Base-by-base conservation (phyloP, 2,329 filamentous ascomycete species). In the Pseudogymnoascus sp. region DNA sequence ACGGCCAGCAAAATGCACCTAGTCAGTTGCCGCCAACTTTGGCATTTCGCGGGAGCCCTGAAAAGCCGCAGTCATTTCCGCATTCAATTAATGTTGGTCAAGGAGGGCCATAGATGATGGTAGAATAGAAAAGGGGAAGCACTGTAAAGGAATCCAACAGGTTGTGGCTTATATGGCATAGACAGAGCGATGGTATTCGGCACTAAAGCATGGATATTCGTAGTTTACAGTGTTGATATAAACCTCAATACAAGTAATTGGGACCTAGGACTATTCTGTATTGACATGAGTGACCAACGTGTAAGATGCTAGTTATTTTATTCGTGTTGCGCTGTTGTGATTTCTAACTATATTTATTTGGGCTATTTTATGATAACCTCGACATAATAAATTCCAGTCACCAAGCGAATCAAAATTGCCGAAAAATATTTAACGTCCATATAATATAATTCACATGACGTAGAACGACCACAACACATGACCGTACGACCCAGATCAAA, bases 21-120 rank as follows among this genome's bases (percentile, higher is more conserved):
- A 55, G 26, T 55, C 49, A 55, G 10, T 21, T 55, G 45, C 68
- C 70, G 45, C 69, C 70, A 12, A 74, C 81, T 31, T 72, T 87
- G 68, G 82, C 84, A 68, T 83, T 83, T 75, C 81, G 84, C 69
- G 81, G 81, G 66, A 86, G 83, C 69, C 83, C 84, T 23, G 84
- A 55, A 33, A 86, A 86, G 74, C 69, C 75, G 60, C 74, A 76
- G 61, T 37, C 65, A 33, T 67, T 70, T 45, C 55, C 63, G 3
- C 60, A 65, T 39, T 65, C 70, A 31, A 67, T 72, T 49, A 63
- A 69, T 64, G 67, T 71, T 52, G 64, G 65, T 23, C 63, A 64
- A 38, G 63, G 62, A 43, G 62, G 61, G 52, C 60, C 63, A 60
- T 65, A 33, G 65, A 37, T 33, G 33, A 19, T 33, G 10, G 49